A percentile compares a stretch with the other conserved stretches of the same genome.
These are phyloP conservation scores for Trichomonascaceae sp. DNA, from an alignment of 1,139 yeast genomes.

Conservation along the genomic window DNA sequence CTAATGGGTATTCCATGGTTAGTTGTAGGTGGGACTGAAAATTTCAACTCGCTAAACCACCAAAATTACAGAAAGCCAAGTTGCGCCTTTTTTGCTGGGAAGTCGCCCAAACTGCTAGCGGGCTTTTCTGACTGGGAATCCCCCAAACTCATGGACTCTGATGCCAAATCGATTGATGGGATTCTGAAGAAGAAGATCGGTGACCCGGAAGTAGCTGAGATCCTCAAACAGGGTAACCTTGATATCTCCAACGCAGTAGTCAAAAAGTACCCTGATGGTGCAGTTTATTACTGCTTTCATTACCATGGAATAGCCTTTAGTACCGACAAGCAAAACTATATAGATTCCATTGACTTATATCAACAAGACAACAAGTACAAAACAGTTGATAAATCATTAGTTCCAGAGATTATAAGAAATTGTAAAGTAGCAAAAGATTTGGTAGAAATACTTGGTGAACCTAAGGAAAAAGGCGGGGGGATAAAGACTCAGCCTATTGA, in stretches of 20 bases:
- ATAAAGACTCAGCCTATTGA: slow-evolving; percentile 16
- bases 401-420: slow-evolving; percentile 17
- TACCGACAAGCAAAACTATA: slow-evolving; percentile 9
- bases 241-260: slow-evolving; percentile 6
- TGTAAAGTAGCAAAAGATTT: slow-evolving; percentile 22
- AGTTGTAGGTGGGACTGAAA: neutral
- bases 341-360: slow-evolving; percentile 26
- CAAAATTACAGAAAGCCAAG: neutral
- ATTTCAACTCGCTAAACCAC: neutral
- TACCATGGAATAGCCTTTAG: slow-evolving; percentile 21
- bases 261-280: slow-evolving; percentile 17
- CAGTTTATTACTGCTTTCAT: slow-evolving; percentile 22
- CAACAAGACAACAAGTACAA: slow-evolving; percentile 14
- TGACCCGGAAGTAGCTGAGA: neutral
- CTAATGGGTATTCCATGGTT: slow-evolving; percentile 24
- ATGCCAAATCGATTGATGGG: neutral
- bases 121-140: too few species aligned
- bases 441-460: slow-evolving; percentile 26
- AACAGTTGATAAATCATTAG: slow-evolving; percentile 11
- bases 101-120: too few species aligned
- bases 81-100: too few species aligned
- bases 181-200: neutral
- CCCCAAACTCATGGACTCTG: neutral
- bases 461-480: slow-evolving; percentile 27
- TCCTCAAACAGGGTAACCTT: neutral